A percentile compares a stretch with the other conserved stretches of the same genome.
These are phyloP conservation scores for Escovopsis sp. DNA, from an alignment of 2,329 filamentous ascomycete genomes.

Conservation along the genomic window DNA sequence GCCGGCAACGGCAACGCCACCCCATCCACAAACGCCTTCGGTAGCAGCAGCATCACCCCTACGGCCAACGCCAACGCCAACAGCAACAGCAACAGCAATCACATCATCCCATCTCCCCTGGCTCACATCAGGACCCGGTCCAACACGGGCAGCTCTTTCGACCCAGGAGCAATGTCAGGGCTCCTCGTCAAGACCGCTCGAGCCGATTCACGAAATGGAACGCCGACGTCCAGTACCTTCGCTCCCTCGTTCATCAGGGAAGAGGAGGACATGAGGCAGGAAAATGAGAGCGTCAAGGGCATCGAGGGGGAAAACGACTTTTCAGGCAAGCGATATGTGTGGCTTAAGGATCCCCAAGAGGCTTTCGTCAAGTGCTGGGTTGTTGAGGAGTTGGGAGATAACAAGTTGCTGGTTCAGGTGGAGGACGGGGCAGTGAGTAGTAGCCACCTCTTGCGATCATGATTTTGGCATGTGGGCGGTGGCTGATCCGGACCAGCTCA, in stretches of 20 bases:
- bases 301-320: conserved; percentile 98
- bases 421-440: conserved; percentile 72
- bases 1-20: background rate
- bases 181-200: conserved; percentile 26
- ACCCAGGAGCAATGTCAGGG: conserved; percentile 23
- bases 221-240: conserved; percentile 64
- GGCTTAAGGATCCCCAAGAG: conserved; percentile 73
- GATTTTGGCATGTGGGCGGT: no score
- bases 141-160: conserved; percentile 30
- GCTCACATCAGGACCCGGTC: conserved; percentile 58
- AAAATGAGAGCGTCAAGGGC: conserved; percentile 44
- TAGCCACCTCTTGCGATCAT: background rate
- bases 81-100: background rate
- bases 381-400: conserved; percentile 59
- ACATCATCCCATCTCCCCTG: conserved; percentile 20
- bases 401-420: conserved; percentile 71
- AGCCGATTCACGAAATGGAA: conserved; percentile 49
- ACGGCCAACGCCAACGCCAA: background rate
- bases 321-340: conserved; percentile 95
- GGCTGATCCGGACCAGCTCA: conserved; percentile 44
- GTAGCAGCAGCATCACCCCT: background rate
- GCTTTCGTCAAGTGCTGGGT: conserved; percentile 92
- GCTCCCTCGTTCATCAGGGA: conserved; percentile 91
- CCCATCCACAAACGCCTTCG: conserved; percentile 1
- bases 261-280: conserved; percentile 59